Evolutionary conservation across 768 basidiomycete genomes (phyloP).

Genomic region (Epithele typhae): DNA sequence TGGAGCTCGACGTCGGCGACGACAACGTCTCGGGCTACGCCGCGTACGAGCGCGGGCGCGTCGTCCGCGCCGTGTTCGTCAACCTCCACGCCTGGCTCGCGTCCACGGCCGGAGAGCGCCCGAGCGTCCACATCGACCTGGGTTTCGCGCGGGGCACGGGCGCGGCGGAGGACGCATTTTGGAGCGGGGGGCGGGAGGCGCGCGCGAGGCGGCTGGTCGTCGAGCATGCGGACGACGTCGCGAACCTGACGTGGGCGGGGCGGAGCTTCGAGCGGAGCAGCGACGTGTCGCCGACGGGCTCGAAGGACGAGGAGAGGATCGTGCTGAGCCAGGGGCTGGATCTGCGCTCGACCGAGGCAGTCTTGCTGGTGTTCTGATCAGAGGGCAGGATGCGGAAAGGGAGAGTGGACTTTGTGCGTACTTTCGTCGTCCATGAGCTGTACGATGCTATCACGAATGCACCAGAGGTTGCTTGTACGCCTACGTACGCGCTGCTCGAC

Average conservation of each 20-base stretch:
- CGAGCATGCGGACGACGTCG: conserved; percentile 24
- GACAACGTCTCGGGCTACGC: conserved; percentile 55
- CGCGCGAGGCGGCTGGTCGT: conserved; percentile 20
- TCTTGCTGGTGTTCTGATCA: conserved; percentile 13
- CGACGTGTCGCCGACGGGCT: conserved; percentile 13
- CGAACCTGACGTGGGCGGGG: conserved; percentile 24
- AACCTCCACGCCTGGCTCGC: conserved; percentile 47
- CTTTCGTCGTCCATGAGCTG: no score
- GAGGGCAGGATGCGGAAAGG: background rate
- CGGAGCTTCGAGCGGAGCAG: conserved; percentile 25
- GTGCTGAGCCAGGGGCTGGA: conserved; percentile 19
- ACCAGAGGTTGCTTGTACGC: no score
- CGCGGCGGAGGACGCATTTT: conserved; percentile 2
- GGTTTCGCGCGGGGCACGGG: conserved; percentile 23
- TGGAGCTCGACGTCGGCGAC: conserved; percentile 48
- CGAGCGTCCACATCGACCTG: conserved; percentile 37
- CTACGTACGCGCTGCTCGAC: no score
- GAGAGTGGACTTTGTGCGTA: no score
- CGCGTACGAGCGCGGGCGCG: conserved; percentile 42
- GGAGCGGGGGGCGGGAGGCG: conserved; percentile 3
- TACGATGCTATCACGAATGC: no score
- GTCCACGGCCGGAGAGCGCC: conserved; percentile 31
- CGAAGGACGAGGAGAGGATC: conserved; percentile 14
- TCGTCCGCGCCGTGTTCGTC: conserved; percentile 53
- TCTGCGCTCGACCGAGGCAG: conserved; percentile 22